phyloP scores from a whole-genome alignment of 176 grass and related monocot species.

The Oropetium thomaeum region DNA sequence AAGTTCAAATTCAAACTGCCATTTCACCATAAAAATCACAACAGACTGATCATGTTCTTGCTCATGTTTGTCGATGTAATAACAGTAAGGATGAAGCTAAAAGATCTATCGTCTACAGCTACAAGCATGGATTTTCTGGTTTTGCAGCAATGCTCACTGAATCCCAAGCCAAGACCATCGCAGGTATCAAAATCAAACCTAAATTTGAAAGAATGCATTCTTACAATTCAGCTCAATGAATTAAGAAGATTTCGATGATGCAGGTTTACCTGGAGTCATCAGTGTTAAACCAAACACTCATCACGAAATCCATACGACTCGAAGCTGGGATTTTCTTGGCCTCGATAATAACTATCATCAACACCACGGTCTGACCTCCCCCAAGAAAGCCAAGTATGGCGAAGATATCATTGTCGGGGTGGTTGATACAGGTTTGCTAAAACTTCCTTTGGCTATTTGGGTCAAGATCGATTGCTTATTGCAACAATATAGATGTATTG shows the following conservation, averaged over 20 bases:
- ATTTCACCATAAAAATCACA: not conserved
- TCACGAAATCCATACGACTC: not conserved
- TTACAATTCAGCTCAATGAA: not conserved
- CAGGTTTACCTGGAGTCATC: not conserved
- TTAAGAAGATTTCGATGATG: not conserved
- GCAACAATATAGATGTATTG: not conserved
- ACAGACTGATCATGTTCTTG: not conserved
- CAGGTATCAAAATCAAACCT: not conserved
- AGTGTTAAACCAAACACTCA: not conserved
- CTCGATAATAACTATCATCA: not conserved
- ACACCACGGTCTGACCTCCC: not conserved
- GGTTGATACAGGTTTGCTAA: constrained; percentile 24
- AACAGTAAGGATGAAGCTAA: constrained; percentile 11
- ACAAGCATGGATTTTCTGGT: not conserved
- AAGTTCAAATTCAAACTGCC: not conserved
- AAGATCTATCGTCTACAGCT: not conserved
- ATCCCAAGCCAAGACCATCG: not conserved
- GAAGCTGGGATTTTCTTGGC: not conserved
- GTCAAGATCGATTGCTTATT: too few species aligned
- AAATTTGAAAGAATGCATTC: not conserved
- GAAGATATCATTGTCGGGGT: too few species aligned
- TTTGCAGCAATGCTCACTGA: not conserved
- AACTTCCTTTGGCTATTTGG: too few species aligned
- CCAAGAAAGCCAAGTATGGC: too few species aligned
- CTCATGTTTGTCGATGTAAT: not conserved